Conservation (phyloP, 1,284 basidiomycete genomes). For the Anthracocystis walkeri region DNA sequence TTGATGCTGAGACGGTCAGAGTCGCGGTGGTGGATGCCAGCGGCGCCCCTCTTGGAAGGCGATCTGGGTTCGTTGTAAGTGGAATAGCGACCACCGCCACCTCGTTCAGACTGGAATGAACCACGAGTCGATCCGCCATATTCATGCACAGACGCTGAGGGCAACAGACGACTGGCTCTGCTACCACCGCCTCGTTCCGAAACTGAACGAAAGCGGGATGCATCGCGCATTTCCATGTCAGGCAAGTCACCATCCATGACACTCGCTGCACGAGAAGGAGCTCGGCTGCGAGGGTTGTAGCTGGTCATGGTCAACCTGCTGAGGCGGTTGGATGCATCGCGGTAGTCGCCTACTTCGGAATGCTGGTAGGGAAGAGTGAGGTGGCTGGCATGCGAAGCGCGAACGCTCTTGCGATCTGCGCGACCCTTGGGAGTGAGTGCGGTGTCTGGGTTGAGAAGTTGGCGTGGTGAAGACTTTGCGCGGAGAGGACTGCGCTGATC, state of each 20-base stretch:
- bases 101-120: conserved; percentile 22
- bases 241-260: conserved; percentile 22
- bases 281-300: conserved; percentile 16
- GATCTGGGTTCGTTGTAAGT: conserved; percentile 30
- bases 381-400: conserved; percentile 38
- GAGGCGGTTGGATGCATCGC: conserved; percentile 29
- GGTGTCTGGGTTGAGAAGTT: conserved; percentile 26
- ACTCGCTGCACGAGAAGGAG: conserved; percentile 32
- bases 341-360: conserved; percentile 37
- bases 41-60: conserved; percentile 20
- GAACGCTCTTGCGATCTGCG: conserved; percentile 16
- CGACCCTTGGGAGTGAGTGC: conserved; percentile 27
- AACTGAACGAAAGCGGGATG: conserved; percentile 22
- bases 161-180: conserved; percentile 28
- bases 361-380: conserved; percentile 46
- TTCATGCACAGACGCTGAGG: conserved; percentile 30
- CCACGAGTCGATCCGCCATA: conserved; percentile 21
- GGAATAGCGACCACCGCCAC: conserved; percentile 22
- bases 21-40: conserved; percentile 31
- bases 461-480: conserved; percentile 11
- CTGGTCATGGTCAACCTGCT: conserved; percentile 41
- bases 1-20: conserved; percentile 36
- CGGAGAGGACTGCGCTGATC: conserved; percentile 14
- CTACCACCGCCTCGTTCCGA: conserved; percentile 32
- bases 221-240: conserved; percentile 28